Percentiles rank a stretch among this genome's conserved stretches.
phyloP scores from a whole-genome alignment of 169 alveolate species.

The Plasmodium cynomolgi region DNA sequence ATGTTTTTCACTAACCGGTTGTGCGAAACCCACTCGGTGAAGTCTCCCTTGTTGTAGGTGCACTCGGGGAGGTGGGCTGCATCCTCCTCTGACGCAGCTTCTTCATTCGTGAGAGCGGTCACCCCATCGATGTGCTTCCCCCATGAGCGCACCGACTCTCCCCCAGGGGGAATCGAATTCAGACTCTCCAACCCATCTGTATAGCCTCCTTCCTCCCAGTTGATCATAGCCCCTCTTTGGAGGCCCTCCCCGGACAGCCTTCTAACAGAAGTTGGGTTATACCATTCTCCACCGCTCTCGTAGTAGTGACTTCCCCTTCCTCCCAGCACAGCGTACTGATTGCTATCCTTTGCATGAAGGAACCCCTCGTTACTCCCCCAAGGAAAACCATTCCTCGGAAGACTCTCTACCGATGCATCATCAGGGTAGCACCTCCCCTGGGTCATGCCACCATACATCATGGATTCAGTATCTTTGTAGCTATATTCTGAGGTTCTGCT shows the following conservation, averaged over 20 bases:
- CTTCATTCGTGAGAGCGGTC: background rate
- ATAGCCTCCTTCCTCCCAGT: background rate
- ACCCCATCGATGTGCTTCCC: background rate
- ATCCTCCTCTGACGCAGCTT: background rate
- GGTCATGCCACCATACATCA: background rate
- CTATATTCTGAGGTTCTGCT: slow-evolving; percentile 49
- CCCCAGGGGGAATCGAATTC: background rate
- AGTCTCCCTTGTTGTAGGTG: background rate
- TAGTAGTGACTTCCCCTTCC: background rate
- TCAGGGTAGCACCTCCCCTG: background rate
- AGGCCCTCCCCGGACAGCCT: background rate
- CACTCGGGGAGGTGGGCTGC: background rate
- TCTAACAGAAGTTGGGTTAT: background rate
- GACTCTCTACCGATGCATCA: background rate
- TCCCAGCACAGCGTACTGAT: background rate
- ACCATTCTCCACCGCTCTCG: background rate
- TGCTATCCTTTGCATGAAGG: background rate
- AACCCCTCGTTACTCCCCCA: background rate
- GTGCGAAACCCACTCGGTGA: slow-evolving; percentile 52
- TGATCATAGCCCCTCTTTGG: background rate
- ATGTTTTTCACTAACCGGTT: slow-evolving; percentile 43
- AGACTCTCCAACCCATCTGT: background rate
- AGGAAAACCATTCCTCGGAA: background rate
- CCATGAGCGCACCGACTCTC: background rate
- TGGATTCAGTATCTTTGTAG: background rate